phyloP scores from a whole-genome alignment of 768 basidiomycete genomes.

The Lactarius vividus region DNA sequence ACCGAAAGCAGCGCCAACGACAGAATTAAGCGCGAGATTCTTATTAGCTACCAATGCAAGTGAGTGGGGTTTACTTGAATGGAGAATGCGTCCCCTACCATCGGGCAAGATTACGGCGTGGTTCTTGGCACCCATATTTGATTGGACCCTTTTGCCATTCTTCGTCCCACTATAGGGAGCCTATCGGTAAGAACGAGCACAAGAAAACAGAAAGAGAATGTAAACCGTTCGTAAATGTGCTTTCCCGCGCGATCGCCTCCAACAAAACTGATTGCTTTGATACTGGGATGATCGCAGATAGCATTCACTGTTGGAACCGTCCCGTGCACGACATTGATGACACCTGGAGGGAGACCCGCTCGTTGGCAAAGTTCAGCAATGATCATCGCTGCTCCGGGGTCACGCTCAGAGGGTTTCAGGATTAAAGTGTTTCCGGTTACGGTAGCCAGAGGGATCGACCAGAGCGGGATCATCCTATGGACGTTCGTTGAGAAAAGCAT shows the following conservation, averaged over 20 bases:
- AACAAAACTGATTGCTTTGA: constrained; percentile 96
- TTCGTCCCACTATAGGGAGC: constrained; percentile 58
- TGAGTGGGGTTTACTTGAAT: constrained; percentile 1
- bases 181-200: constrained; percentile 17
- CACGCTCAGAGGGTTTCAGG: constrained; percentile 94
- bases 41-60: constrained; percentile 66
- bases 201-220: not conserved
- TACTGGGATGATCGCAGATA: constrained; percentile 87
- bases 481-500: not conserved
- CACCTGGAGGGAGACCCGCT: constrained; percentile 83
- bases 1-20: constrained; percentile 92
- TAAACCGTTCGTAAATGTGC: constrained; percentile 85
- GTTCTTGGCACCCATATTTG: constrained; percentile 95
- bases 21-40: constrained; percentile 87
- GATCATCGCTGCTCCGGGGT: constrained; percentile 97
- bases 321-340: constrained; percentile 91
- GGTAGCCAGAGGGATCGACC: constrained; percentile 89
- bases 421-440: constrained; percentile 93
- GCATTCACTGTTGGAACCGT: constrained; percentile 86
- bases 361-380: constrained; percentile 92
- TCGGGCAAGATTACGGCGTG: constrained; percentile 93
- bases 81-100: constrained; percentile 47
- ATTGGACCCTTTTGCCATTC: constrained; percentile 70
- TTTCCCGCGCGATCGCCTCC: constrained; percentile 91
- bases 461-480: constrained; percentile 88